Base-by-base conservation (phyloP, 2,329 filamentous ascomycete species). In the Lachnellula cervina region DNA sequence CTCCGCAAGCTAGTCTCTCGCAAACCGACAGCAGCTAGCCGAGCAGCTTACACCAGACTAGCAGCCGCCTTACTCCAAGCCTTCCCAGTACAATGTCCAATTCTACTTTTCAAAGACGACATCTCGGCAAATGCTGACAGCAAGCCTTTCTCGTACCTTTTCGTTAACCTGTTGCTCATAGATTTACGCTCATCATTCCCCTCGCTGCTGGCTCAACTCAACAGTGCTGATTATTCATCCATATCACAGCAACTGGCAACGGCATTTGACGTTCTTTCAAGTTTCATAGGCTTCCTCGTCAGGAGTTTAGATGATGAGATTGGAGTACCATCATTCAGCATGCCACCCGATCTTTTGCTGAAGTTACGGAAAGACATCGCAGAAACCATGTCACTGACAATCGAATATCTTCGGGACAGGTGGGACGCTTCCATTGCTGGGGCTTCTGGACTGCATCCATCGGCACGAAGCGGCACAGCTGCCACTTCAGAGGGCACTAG, bases 371-470 rank as follows among this genome's bases (percentile, higher is more conserved):
- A 77, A 49, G 74, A 78, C 52, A 77, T 88, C 50, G 76, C 79
- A 1, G 86, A 89, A 64, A 83, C 84, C 3, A 76, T 88, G 65
- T 82, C 82, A 0, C 70, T 84, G 1, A 78, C 80, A 0, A 77
- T 85, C 57, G 86, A 88, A 69, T 86, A 84, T 66, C 75, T 89
- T 1, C 79, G 84, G 42, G 86, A 89, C 65, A 74, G 85, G n/a
- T 88, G 83, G 82, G 86, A 89, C 65, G 82, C 81, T 4, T 80
- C 81, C 2, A 73, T 81, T n/a, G 80, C 83, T 3, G 84, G 83
- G 11, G 80, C 81, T 6, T 77, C 80, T 67, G 83, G 83, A 2
- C 67, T 87, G 6, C 81, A 87, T 63, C 80, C 79, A 1, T 77
- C 80, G 9, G 81, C 82, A 5, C 77, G 82, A 35, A 58, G 65